A percentile compares a stretch with the other conserved stretches of the same genome.
Evolutionary conservation across 2,329 filamentous ascomycete genomes (phyloP).

Genomic region (Claviceps spartinae): DNA sequence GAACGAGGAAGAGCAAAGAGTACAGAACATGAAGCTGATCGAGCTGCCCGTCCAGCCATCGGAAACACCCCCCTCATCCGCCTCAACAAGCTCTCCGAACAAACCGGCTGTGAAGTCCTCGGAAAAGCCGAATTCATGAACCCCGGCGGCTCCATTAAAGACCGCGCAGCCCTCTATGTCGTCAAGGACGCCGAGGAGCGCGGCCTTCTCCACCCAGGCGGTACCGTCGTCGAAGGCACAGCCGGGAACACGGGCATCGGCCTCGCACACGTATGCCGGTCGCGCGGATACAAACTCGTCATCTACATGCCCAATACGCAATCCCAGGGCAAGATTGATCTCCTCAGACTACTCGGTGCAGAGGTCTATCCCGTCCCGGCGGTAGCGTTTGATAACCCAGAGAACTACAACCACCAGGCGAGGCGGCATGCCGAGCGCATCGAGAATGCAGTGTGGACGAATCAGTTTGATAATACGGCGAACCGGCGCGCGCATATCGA

Average conservation of each 20-base stretch:
- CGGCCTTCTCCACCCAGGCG: slow-evolving; percentile 68
- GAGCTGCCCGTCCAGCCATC: slow-evolving; percentile 49
- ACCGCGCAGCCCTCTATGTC: slow-evolving; percentile 87
- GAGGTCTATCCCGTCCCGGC: slow-evolving; percentile 94
- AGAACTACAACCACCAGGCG: slow-evolving; percentile 98
- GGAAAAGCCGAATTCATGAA: slow-evolving; percentile 99
- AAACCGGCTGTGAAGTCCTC: slow-evolving; percentile 86
- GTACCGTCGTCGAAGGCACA: slow-evolving; percentile 92
- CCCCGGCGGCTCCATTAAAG: slow-evolving; percentile 90
- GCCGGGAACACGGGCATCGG: slow-evolving; percentile 97
- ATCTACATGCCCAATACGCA: slow-evolving; percentile 99
- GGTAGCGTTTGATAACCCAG: slow-evolving; percentile 84
- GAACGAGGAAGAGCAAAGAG: not conserved
- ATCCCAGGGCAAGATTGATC: slow-evolving; percentile 93
- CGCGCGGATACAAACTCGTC: slow-evolving; percentile 82
- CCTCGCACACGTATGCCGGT: slow-evolving; percentile 88
- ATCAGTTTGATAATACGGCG: slow-evolving; percentile 95
- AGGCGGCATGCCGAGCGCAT: slow-evolving; percentile 73
- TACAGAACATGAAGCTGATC: not conserved
- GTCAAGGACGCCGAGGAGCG: slow-evolving; percentile 86
- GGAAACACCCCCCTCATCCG: slow-evolving; percentile 93
- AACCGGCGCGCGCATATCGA: slow-evolving; percentile 92
- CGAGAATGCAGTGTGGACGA: slow-evolving; percentile 91
- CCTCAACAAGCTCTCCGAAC: slow-evolving; percentile 71
- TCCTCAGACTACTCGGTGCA: slow-evolving; percentile 78